phyloP scores from a whole-genome alignment of 805 yeast genomes.

The Kuraishia cidri region DNA sequence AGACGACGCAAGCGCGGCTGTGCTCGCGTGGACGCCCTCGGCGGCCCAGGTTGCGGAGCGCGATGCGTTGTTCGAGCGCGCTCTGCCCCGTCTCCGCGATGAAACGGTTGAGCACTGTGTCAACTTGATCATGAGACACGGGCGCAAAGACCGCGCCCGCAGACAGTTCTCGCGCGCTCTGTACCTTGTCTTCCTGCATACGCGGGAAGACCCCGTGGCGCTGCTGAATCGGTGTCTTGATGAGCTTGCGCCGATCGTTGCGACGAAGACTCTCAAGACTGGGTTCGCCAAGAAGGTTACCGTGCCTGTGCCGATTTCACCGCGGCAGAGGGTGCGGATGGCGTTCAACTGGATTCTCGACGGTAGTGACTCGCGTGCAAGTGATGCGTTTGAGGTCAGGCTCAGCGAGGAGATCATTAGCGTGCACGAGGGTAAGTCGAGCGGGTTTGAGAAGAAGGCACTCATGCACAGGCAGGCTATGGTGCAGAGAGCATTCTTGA shows the following conservation, averaged over 20 bases:
- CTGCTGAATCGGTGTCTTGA: slow-evolving; percentile 70
- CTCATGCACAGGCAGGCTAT: slow-evolving; percentile 82
- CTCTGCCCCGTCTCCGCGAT: slow-evolving; percentile 56
- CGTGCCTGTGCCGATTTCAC: slow-evolving; percentile 76
- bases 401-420: slow-evolving; percentile 82
- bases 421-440: slow-evolving; percentile 69
- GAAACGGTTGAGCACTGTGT: slow-evolving; percentile 72
- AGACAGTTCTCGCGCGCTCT: slow-evolving; percentile 67
- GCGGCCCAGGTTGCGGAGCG: slow-evolving; percentile 55
- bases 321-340: slow-evolving; percentile 74
- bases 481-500: slow-evolving; percentile 77
- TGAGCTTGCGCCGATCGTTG: slow-evolving; percentile 76
- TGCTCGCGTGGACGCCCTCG: slow-evolving; percentile 40
- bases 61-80: slow-evolving; percentile 34
- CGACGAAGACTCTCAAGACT: slow-evolving; percentile 67
- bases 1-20: slow-evolving; percentile 2
- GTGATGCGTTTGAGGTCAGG: slow-evolving; percentile 78
- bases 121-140: slow-evolving; percentile 87
- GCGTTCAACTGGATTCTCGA: slow-evolving; percentile 91
- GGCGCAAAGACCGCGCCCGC: slow-evolving; percentile 77
- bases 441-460: slow-evolving; percentile 77
- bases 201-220: slow-evolving; percentile 73
- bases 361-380: slow-evolving; percentile 70
- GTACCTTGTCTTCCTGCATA: slow-evolving; percentile 64
- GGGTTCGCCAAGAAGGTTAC: slow-evolving; percentile 78